A percentile compares a stretch with the other conserved stretches of the same genome.
Conservation (phyloP, 1,139 yeast species). For the Arxiozyma heterogenica region DNA sequence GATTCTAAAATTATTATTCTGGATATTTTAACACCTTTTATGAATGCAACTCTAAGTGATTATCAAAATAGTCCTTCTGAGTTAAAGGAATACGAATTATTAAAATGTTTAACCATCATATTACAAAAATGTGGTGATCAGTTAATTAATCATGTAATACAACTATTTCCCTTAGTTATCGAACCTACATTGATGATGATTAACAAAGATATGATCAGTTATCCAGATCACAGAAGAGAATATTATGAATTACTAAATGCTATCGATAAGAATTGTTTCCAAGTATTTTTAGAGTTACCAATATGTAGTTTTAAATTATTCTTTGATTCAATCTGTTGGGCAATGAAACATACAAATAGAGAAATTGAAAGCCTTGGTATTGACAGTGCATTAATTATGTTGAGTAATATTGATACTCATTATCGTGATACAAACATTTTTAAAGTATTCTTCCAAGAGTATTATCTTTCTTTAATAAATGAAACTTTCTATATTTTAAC, state of each 20-base stretch:
- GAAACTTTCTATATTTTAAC: conserved; percentile 89
- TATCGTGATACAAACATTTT: conserved; percentile 68
- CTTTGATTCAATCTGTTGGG: conserved; percentile 92
- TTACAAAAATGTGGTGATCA: conserved; percentile 65
- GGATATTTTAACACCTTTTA: conserved; percentile 69
- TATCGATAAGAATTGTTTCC: conserved; percentile 73
- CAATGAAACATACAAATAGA: conserved; percentile 89
- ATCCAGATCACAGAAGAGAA: conserved; percentile 93
- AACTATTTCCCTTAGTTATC: conserved; percentile 78
- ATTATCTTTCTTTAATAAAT: conserved; percentile 74
- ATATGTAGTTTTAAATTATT: conserved; percentile 83
- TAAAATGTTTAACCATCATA: conserved; percentile 68
- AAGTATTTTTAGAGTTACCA: conserved; percentile 74
- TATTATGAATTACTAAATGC: conserved; percentile 82
- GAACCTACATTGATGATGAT: conserved; percentile 86
- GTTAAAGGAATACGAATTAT: conserved; percentile 93
- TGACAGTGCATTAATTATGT: conserved; percentile 66
- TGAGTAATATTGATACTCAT: conserved; percentile 62
- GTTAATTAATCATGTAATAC: conserved; percentile 78
- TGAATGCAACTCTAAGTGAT: conserved; percentile 79
- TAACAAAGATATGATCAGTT: conserved; percentile 84
- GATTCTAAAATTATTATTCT: conserved; percentile 72
- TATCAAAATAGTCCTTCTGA: conserved; percentile 79
- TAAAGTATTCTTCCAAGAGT: conserved; percentile 73
- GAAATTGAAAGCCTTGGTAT: conserved; percentile 82